Evolutionary conservation across 352 stramenopile genomes (phyloP).

Genomic region (Globisporangium barbulae): DNA sequence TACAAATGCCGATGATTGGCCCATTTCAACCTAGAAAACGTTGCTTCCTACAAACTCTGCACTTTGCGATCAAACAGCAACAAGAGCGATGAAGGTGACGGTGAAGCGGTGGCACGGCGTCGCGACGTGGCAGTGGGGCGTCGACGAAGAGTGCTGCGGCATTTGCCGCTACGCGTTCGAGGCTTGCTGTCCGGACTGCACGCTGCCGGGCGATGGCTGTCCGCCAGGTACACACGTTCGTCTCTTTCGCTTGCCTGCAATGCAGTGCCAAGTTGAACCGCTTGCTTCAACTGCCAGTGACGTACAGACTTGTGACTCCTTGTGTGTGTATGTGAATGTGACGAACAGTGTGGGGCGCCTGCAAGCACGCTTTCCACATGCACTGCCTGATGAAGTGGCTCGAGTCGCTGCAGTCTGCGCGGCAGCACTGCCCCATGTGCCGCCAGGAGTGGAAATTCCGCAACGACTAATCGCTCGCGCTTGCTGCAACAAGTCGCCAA

Average conservation of each 20-base stretch:
- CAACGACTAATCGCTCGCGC: constrained; percentile 19
- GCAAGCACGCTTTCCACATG: constrained; percentile 92
- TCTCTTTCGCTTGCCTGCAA: background rate
- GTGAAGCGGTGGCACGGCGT: constrained; percentile 89
- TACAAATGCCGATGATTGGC: background rate
- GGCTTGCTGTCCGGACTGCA: constrained; percentile 77
- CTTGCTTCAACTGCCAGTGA: background rate
- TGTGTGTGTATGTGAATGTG: background rate
- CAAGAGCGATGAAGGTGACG: constrained; percentile 62
- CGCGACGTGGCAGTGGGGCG: constrained; percentile 89
- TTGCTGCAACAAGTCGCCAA: background rate
- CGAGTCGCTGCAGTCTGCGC: constrained; percentile 74
- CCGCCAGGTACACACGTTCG: constrained; percentile 49
- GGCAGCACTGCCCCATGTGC: constrained; percentile 89
- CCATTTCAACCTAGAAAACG: background rate
- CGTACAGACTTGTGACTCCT: background rate
- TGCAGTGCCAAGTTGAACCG: background rate
- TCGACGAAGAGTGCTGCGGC: constrained; percentile 90
- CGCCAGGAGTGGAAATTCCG: constrained; percentile 86
- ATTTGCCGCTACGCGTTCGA: constrained; percentile 87
- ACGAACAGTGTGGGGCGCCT: constrained; percentile 74
- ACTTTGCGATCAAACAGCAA: background rate
- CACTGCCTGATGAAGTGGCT: constrained; percentile 94
- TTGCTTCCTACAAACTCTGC: too few relatives aligned
- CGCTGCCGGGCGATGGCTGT: constrained; percentile 76